A percentile compares a stretch with the other conserved stretches of the same genome.
Evolutionary conservation across 441 rosid species (phyloP).

Genomic region (Eutrema salsugineum): DNA sequence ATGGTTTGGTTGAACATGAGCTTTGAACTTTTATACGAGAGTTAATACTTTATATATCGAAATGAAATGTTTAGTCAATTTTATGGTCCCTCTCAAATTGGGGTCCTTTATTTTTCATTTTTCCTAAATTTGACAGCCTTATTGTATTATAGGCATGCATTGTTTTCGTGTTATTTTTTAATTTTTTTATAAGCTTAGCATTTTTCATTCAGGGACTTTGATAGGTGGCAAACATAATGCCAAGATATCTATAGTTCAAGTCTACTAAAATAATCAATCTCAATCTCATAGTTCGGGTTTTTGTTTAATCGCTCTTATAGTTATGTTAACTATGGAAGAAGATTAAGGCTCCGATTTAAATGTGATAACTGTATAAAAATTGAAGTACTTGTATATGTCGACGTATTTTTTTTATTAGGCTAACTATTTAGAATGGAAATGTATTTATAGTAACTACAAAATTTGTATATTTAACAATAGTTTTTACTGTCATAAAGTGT

Average conservation of each 20-base stretch:
- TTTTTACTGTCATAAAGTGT: neutral
- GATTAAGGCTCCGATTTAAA: too few relatives aligned
- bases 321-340: neutral
- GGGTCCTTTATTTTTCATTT: neutral
- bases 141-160: neutral
- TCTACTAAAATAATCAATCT: neutral
- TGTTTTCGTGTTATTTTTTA: neutral
- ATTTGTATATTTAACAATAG: neutral
- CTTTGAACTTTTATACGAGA: neutral
- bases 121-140: neutral
- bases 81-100: constrained; percentile 20
- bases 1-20: constrained; percentile 33
- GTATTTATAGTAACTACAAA: neutral
- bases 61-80: constrained; percentile 16
- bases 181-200: neutral
- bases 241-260: neutral
- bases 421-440: too few relatives aligned
- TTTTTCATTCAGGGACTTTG: neutral
- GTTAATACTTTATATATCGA: neutral
- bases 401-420: too few relatives aligned
- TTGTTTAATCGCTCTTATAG: too few relatives aligned
- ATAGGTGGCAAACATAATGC: constrained; percentile 15
- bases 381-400: neutral
- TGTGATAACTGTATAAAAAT: neutral
- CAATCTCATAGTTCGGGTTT: neutral